Evolutionary conservation across 371 early-diverging fungal species (phyloP).

Genomic region (Circinella minor): DNA sequence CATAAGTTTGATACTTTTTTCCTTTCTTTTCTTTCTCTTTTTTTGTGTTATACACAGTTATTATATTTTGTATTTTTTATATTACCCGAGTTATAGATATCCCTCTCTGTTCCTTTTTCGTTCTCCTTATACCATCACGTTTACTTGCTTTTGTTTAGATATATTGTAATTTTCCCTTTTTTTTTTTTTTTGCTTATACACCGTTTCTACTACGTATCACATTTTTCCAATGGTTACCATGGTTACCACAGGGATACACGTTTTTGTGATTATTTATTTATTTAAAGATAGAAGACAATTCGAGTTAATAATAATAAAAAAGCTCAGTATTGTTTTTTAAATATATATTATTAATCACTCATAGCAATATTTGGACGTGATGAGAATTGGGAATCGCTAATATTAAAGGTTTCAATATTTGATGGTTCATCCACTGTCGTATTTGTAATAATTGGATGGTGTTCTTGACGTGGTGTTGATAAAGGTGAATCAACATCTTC

Average conservation of each 20-base stretch:
- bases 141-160: too few species aligned
- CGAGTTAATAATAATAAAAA: too few species aligned
- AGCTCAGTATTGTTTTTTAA: background rate
- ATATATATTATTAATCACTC: background rate
- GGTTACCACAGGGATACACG: too few species aligned
- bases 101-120: too few species aligned
- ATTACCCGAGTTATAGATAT: background rate
- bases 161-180: too few species aligned
- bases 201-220: too few species aligned
- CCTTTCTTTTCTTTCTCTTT: background rate
- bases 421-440: background rate
- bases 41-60: background rate
- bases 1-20: background rate
- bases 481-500: constrained; percentile 6
- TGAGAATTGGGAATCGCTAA: background rate
- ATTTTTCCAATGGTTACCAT: too few species aligned
- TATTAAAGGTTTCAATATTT: background rate
- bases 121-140: too few species aligned
- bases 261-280: too few species aligned
- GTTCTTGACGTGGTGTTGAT: constrained; percentile 13
- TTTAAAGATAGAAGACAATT: too few species aligned
- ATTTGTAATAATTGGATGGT: background rate
- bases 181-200: too few species aligned
- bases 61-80: too few species aligned
- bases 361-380: background rate